Evolutionary conservation across 2,329 filamentous ascomycete species (phyloP).

Genomic region (Sporothrix brunneoviolacea): DNA sequence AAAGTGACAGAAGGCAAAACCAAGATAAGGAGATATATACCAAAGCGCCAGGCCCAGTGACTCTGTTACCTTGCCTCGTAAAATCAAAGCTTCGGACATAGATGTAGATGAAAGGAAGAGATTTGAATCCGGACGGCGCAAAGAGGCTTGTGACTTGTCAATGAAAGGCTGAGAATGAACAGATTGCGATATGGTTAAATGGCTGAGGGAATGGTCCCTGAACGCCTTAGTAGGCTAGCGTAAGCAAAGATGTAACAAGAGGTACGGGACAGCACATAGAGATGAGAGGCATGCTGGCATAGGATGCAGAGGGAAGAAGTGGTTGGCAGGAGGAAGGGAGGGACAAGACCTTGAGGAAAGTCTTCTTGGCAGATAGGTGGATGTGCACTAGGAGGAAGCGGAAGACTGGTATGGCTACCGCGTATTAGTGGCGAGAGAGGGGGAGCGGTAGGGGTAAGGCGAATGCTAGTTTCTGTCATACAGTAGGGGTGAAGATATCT

Average conservation of each 20-base stretch:
- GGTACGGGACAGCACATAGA: neutral
- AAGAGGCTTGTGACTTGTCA: constrained; percentile 3
- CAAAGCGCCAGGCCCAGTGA: too few species aligned
- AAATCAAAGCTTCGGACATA: neutral
- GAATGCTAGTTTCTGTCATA: constrained; percentile 1
- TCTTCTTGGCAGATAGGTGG: neutral
- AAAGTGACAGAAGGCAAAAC: too few species aligned
- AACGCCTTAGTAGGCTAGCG: neutral
- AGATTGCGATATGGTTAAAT: neutral
- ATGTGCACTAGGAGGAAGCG: constrained; percentile 1
- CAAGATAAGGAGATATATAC: too few species aligned
- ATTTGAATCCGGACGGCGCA: too few species aligned
- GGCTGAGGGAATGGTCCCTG: neutral
- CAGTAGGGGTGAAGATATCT: constrained; percentile 6
- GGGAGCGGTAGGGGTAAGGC: neutral
- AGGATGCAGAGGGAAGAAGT: neutral
- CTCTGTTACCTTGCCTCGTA: too few species aligned
- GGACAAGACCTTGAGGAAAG: neutral
- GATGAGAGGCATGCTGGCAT: neutral
- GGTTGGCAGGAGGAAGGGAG: neutral
- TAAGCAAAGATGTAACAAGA: neutral
- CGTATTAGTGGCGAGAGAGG: constrained; percentile 2
- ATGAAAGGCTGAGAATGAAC: neutral
- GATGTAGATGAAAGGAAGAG: neutral
- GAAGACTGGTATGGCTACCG: neutral